These are phyloP conservation scores for Nakaseomyces sp. DNA, from an alignment of 1,139 yeast species.

Conservation along the genomic window DNA sequence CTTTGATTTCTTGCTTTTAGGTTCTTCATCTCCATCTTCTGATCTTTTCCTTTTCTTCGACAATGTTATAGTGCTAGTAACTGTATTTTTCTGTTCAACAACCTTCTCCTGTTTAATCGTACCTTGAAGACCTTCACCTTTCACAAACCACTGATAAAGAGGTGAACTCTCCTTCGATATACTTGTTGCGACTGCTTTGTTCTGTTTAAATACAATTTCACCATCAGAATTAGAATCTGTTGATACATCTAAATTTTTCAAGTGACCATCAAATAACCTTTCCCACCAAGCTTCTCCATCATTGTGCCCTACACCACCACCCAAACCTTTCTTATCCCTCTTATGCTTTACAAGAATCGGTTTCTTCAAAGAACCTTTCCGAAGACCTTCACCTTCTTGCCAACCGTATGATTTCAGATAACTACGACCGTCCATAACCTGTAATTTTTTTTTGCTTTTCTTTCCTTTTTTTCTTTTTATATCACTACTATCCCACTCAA, in stretches of 20 bases:
- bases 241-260: slow-evolving; percentile 64
- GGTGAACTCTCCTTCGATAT: slow-evolving; percentile 50
- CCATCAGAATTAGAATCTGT: slow-evolving; percentile 31
- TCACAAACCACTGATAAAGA: slow-evolving; percentile 60
- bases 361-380: slow-evolving; percentile 67
- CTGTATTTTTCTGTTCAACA: slow-evolving; percentile 14
- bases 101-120: slow-evolving; percentile 43
- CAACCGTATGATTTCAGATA: slow-evolving; percentile 80
- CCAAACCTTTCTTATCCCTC: slow-evolving; percentile 78
- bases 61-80: slow-evolving; percentile 9
- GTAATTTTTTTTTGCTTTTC: not conserved
- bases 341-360: slow-evolving; percentile 88
- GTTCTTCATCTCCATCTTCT: slow-evolving; percentile 10
- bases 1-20: slow-evolving; percentile 16
- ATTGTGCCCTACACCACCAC: slow-evolving; percentile 35
- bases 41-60: slow-evolving; percentile 15
- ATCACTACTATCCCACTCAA: not conserved
- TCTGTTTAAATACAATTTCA: slow-evolving; percentile 38
- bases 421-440: slow-evolving; percentile 59
- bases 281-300: slow-evolving; percentile 95
- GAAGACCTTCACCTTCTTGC: slow-evolving; percentile 82
- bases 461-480: no score
- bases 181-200: slow-evolving; percentile 37
- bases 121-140: slow-evolving; percentile 78
- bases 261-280: slow-evolving; percentile 82